Conservation (phyloP, 441 rosid genomes). For the Biscutella laevigata region DNA sequence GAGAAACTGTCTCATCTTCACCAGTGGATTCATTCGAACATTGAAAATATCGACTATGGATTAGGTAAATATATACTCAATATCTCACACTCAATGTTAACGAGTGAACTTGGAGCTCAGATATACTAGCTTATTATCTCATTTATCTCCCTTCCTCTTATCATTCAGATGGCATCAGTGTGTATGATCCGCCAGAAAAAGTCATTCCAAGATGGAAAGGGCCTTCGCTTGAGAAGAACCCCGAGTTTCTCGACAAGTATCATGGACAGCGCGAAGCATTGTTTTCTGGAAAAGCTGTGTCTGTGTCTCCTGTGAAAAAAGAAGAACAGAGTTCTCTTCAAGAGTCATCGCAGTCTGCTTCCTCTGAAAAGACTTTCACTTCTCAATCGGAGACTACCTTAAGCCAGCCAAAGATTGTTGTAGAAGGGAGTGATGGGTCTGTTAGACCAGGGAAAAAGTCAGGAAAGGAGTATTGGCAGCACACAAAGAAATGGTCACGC, state of each 20-base stretch:
- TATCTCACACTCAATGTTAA: background rate
- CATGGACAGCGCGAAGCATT: constrained; percentile 43
- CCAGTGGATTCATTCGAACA: constrained; percentile 74
- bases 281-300: constrained; percentile 30
- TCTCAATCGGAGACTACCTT: constrained; percentile 32
- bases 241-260: constrained; percentile 45
- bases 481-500: constrained; percentile 89
- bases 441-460: constrained; percentile 63
- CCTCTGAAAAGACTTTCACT: constrained; percentile 22
- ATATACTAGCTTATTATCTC: background rate
- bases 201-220: constrained; percentile 85
- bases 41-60: constrained; percentile 87
- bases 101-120: background rate
- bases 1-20: constrained; percentile 56
- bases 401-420: constrained; percentile 44
- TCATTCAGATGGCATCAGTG: constrained; percentile 66
- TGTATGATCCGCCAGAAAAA: constrained; percentile 74
- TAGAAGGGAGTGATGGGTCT: constrained; percentile 87
- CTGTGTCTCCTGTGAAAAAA: constrained; percentile 27
- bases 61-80: constrained; percentile 43
- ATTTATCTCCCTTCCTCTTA: background rate
- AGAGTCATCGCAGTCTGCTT: constrained; percentile 28
- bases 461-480: constrained; percentile 87
- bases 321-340: constrained; percentile 36
- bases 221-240: constrained; percentile 49